These are phyloP conservation scores for Colletotrichum sp. DNA, from an alignment of 2,329 filamentous ascomycete genomes.

Conservation along the genomic window DNA sequence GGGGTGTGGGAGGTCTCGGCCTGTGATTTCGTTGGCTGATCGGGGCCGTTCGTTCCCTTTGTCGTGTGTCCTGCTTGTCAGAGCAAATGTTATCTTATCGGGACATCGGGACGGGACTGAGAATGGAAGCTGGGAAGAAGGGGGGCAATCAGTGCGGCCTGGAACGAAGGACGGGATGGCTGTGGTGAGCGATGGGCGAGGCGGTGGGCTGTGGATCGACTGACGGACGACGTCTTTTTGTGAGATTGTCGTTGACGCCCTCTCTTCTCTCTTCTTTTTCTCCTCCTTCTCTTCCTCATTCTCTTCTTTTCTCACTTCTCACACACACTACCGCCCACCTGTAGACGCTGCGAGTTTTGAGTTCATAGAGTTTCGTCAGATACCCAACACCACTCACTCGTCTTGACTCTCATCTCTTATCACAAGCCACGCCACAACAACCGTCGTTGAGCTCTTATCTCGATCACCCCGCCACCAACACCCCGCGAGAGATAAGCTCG, in stretches of 20 bases:
- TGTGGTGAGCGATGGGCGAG: not conserved
- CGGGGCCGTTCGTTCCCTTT: not conserved
- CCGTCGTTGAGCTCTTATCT: not conserved
- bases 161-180: not conserved
- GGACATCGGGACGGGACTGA: not conserved
- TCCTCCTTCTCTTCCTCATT: not conserved
- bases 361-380: not conserved
- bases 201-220: constrained; percentile 10
- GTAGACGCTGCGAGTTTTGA: not conserved
- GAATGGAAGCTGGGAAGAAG: not conserved
- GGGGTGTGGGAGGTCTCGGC: not conserved
- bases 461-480: not conserved
- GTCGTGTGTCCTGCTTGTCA: not conserved
- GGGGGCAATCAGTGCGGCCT: not conserved
- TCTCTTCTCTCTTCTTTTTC: not conserved
- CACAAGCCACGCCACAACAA: not conserved
- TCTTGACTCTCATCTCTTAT: not conserved
- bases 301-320: not conserved
- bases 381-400: not conserved
- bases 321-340: not conserved
- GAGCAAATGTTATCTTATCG: constrained; percentile 14
- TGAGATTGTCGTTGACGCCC: not conserved
- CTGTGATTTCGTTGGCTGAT: not conserved
- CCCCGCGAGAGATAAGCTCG: constrained; percentile 12
- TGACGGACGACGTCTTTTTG: not conserved